Conservation (phyloP, 1,284 basidiomycete species). For the Ceratobasidium papillatum region DNA sequence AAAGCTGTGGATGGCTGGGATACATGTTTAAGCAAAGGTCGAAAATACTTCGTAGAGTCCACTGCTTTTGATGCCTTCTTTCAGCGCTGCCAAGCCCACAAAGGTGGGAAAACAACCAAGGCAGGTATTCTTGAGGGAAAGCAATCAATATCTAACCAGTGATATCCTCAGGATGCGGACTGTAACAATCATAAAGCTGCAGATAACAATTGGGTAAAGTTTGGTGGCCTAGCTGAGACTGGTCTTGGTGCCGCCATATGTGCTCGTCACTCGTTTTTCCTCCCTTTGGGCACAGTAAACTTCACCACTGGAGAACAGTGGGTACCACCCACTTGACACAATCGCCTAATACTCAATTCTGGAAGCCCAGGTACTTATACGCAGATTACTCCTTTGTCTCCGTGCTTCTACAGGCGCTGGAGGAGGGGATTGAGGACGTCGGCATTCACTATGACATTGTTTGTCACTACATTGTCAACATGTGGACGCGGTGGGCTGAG, state of each 20-base stretch:
- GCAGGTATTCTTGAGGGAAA: neutral
- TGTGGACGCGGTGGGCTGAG: neutral
- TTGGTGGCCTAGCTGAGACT: neutral
- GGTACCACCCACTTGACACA: neutral
- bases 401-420: neutral
- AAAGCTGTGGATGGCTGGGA: conserved; percentile 1
- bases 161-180: neutral
- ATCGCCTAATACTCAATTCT: neutral
- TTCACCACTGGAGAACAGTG: conserved; percentile 3
- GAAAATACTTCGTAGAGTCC: conserved; percentile 1
- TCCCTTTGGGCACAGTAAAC: neutral
- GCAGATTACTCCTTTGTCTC: neutral
- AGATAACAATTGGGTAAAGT: neutral
- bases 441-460: conserved; percentile 15
- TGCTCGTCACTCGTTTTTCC: neutral
- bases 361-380: neutral
- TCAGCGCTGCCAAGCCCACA: too few species aligned
- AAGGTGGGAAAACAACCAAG: neutral
- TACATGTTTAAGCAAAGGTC: neutral
- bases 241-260: neutral
- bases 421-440: neutral
- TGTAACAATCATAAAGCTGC: conserved; percentile 9
- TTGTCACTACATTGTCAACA: conserved; percentile 5
- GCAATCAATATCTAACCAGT: neutral
- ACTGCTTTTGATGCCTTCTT: neutral